Evolutionary conservation across 495 filamentous ascomycete genomes (phyloP), one percentile per base, ranked within the genome.

Genomic region (Immersiella caudata): DNA sequence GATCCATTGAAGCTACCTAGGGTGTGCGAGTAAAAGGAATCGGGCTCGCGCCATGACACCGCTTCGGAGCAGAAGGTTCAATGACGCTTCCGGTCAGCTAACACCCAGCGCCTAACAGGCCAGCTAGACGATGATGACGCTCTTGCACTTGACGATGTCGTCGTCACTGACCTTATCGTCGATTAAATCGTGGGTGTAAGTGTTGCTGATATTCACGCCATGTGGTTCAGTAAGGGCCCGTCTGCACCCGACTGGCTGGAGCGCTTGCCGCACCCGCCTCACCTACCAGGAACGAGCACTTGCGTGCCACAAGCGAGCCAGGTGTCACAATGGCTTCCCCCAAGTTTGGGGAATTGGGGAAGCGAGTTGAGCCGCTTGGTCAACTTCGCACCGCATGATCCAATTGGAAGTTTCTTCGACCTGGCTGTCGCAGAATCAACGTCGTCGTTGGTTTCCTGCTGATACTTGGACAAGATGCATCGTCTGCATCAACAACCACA

Each of bases 311-410:
- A 57, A 26, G 12, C 22, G 54, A 24, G 12, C 22, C 21, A 24
- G 22, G 54, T 24, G 54, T 57, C 54, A 57, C 54, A 21, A 57
- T 57, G 54, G 54, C 54, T 57, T 57, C 54, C 54, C 54, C 21
- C n/a, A 57, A 24, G 18, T 24, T 55, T 22, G 54, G 54, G 21
- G 54, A 18, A 26, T 57, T 57, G 54, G 54, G 21, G 54, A 27
- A 16, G 26, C 22, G 22, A 25, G 22, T 57, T 57, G 54, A 57
- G 54, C 54, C 54, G 54, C 54, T 26, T 57, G 54, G 22, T 26
- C 21, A 57, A 36, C 22, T 16, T 55, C 18, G 24, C 54, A 14
- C 24, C 51, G 24, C 12, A 57, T 57, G 22, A 57, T 25, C 54
- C 21, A 14, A 57, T 57, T 57, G 54, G 54, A 27, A 57, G 12